Conservation (phyloP, 129 eudicot species). For the Heracleum sosnowskyi region DNA sequence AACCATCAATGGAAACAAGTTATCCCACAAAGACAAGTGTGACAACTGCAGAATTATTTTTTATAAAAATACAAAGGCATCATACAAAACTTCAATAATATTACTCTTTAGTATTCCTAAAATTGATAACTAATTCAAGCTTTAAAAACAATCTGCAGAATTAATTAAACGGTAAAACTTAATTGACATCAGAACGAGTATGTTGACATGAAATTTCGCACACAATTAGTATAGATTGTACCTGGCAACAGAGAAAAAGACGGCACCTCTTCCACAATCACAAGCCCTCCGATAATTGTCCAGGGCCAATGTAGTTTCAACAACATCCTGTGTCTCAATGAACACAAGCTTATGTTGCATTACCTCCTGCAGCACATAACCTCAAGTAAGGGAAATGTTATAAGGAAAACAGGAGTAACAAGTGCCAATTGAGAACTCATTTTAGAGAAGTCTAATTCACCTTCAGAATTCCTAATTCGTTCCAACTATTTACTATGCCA, state of each 20-base stretch:
- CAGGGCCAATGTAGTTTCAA: slow-evolving; percentile 93
- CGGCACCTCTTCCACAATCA: slow-evolving; percentile 99
- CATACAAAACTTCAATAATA: neutral
- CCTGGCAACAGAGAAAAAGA: slow-evolving; percentile 98
- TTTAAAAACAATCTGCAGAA: neutral
- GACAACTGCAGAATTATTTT: neutral
- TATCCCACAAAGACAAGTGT: neutral
- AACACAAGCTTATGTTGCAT: slow-evolving; percentile 97
- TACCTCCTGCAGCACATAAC: slow-evolving; percentile 54
- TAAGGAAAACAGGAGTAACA: neutral
- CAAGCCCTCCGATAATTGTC: slow-evolving; percentile 98
- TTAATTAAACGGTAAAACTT: neutral
- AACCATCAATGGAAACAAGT: neutral
- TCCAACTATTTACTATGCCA: slow-evolving; percentile 96
- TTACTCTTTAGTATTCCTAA: neutral
- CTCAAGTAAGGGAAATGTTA: neutral
- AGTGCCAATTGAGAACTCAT: neutral
- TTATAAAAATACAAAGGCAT: neutral
- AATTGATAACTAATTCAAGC: neutral
- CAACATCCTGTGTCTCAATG: slow-evolving; percentile 99
- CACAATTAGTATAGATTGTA: slow-evolving; percentile 11
- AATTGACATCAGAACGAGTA: neutral
- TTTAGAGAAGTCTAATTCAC: slow-evolving; percentile 21
- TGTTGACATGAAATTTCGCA: neutral
- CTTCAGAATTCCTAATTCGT: slow-evolving; percentile 90